A percentile compares a stretch with the other conserved stretches of the same genome.
Evolutionary conservation across 192 early-diverging fungal species (phyloP).

Genomic region (Backusella morwellensis): DNA sequence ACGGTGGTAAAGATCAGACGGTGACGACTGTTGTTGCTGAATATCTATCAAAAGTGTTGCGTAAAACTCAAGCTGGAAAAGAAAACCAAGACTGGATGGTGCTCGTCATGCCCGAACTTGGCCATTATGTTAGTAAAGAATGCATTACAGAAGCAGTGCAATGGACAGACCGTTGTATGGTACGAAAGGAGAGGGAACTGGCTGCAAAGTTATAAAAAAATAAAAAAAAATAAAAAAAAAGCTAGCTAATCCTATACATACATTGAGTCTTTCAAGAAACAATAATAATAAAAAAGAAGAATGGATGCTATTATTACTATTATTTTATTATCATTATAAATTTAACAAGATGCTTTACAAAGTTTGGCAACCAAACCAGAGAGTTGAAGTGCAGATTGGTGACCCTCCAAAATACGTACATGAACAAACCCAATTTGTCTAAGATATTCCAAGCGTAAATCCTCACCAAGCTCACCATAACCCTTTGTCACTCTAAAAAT

Average conservation of each 20-base stretch:
- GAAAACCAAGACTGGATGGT: background rate
- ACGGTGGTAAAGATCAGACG: background rate
- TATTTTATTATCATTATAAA: background rate
- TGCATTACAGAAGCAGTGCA: background rate
- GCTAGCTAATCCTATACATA: too few relatives aligned
- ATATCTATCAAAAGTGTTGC: background rate
- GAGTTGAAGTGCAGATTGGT: conserved; percentile 79
- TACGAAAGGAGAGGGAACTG: background rate
- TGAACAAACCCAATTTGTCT: conserved; percentile 91
- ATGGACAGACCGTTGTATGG: background rate
- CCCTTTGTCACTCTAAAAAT: conserved; percentile 89
- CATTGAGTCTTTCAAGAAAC: background rate
- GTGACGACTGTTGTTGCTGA: background rate
- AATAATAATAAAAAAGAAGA: background rate
- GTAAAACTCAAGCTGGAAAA: background rate
- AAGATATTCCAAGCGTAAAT: conserved; percentile 82
- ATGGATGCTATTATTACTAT: background rate
- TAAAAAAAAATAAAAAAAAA: background rate
- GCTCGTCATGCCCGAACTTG: background rate
- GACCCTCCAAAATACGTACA: conserved; percentile 91
- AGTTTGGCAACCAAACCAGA: conserved; percentile 78
- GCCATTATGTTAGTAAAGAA: background rate
- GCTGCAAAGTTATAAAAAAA: background rate
- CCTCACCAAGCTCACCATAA: conserved; percentile 71
- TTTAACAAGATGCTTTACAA: conserved; percentile 22